A percentile compares a stretch with the other conserved stretches of the same genome.
phyloP scores from a whole-genome alignment of 495 filamentous ascomycete species.

The Penicillium riverlandense region DNA sequence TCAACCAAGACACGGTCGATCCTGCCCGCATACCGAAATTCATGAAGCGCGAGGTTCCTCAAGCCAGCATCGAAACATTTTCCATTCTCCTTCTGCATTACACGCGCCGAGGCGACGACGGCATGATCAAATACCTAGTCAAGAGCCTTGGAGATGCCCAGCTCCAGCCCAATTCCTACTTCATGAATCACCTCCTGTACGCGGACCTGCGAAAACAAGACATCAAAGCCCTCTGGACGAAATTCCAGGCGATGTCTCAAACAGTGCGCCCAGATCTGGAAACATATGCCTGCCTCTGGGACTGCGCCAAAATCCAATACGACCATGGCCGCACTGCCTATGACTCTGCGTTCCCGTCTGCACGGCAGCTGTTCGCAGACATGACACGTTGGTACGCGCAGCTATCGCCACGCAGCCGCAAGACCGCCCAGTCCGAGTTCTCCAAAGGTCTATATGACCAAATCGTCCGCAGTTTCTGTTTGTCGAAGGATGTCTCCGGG shows the following conservation, averaged over 20 bases:
- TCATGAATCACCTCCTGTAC: slow-evolving; percentile 69
- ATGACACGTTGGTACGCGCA: slow-evolving; percentile 50
- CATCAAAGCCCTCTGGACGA: slow-evolving; percentile 43
- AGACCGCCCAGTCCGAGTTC: slow-evolving; percentile 27
- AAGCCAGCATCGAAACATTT: slow-evolving; percentile 71
- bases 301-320: slow-evolving; percentile 45
- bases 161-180: slow-evolving; percentile 58
- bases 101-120: slow-evolving; percentile 49
- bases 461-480: slow-evolving; percentile 49
- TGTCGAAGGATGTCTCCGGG: slow-evolving; percentile 47
- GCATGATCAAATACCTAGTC: slow-evolving; percentile 50
- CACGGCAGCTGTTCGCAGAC: slow-evolving; percentile 51
- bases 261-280: slow-evolving; percentile 53
- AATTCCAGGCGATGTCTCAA: slow-evolving; percentile 45
- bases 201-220: slow-evolving; percentile 48
- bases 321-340: slow-evolving; percentile 34
- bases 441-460: slow-evolving; percentile 48
- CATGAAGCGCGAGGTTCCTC: slow-evolving; percentile 37
- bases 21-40: slow-evolving; percentile 22
- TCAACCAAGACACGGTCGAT: no score
- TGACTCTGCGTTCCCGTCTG: slow-evolving; percentile 30
- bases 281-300: slow-evolving; percentile 66
- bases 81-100: slow-evolving; percentile 68
- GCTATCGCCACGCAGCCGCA: slow-evolving; percentile 19
- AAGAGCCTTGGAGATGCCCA: slow-evolving; percentile 49